phyloP scores from a whole-genome alignment of 176 grass and related monocot genomes.

The Juncus effusus region DNA sequence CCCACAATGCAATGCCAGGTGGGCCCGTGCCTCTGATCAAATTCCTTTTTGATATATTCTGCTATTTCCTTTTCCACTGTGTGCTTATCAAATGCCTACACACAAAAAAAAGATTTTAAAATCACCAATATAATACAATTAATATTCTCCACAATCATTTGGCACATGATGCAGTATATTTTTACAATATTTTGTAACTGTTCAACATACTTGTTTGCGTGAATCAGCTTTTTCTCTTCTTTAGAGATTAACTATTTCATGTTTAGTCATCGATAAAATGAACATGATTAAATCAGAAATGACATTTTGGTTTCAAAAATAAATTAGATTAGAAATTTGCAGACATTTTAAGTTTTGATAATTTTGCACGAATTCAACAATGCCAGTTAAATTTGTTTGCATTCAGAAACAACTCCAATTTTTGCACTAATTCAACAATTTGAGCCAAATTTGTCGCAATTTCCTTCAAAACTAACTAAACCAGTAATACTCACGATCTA shows the following conservation, averaged over 20 bases:
- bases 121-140: background rate
- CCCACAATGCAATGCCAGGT: constrained; percentile 99
- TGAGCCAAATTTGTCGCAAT: background rate
- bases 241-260: too few relatives aligned
- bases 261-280: background rate
- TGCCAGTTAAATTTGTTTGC: background rate
- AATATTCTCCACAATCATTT: too few relatives aligned
- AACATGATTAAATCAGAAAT: background rate
- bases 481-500: too few relatives aligned
- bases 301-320: background rate
- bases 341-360: too few relatives aligned
- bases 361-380: too few relatives aligned
- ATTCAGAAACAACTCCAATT: background rate
- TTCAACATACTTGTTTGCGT: too few relatives aligned
- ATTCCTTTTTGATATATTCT: constrained; percentile 99
- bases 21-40: constrained; percentile 86
- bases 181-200: too few relatives aligned
- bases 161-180: too few relatives aligned
- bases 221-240: too few relatives aligned
- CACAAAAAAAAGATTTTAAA: background rate
- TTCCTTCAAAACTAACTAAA: background rate
- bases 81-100: constrained; percentile 80
- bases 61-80: constrained; percentile 95
- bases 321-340: background rate
- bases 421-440: background rate